Percentiles rank a stretch among this genome's conserved stretches.
Evolutionary conservation across 2,329 filamentous ascomycete species (phyloP).

Genomic region (Calonectria montana): DNA sequence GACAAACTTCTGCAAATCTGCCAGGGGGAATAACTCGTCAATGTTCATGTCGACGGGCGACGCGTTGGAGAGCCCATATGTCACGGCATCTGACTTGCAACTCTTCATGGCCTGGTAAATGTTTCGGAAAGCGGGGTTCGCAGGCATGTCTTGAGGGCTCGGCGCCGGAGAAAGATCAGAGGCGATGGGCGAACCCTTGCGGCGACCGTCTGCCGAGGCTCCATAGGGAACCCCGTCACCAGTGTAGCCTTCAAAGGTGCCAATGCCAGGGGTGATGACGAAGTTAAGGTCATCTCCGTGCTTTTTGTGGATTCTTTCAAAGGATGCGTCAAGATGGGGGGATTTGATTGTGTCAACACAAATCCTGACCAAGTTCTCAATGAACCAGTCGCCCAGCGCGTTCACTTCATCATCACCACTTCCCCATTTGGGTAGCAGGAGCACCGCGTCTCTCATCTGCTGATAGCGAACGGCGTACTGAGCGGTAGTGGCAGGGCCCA

Average conservation of each 20-base stretch:
- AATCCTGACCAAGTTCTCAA: background rate
- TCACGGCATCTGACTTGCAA: background rate
- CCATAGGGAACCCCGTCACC: background rate
- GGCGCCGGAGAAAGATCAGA: background rate
- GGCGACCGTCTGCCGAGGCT: background rate
- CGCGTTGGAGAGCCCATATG: background rate
- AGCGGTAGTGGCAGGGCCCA: background rate
- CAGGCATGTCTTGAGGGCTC: background rate
- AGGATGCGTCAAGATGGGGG: too few relatives aligned
- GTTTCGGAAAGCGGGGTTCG: background rate
- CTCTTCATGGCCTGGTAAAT: constrained; percentile 1
- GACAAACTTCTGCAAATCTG: background rate
- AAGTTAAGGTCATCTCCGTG: background rate
- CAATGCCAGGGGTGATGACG: background rate
- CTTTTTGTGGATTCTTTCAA: background rate
- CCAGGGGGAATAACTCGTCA: background rate
- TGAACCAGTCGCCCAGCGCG: background rate
- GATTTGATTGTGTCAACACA: background rate
- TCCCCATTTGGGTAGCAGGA: background rate
- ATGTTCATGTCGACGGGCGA: background rate
- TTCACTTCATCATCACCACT: background rate
- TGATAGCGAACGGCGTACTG: background rate
- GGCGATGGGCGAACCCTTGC: background rate
- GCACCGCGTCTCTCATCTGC: background rate
- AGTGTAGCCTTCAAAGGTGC: background rate